phyloP scores from a whole-genome alignment of 1,139 yeast species.

The Pichiaceae sp. region DNA sequence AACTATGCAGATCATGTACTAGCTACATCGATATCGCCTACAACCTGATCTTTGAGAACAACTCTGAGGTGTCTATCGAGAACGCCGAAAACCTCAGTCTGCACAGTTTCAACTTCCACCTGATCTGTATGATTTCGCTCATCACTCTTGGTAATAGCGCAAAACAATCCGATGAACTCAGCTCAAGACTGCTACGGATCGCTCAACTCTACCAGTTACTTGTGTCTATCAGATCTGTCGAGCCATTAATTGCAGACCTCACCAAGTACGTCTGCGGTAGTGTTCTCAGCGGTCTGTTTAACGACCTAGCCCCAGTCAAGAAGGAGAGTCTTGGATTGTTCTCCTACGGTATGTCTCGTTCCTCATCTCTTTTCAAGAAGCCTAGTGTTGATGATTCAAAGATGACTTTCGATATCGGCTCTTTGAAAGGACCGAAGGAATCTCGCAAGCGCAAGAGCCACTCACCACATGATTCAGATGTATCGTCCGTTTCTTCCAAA shows the following conservation, averaged over 20 bases:
- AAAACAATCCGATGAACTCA: constrained; percentile 6
- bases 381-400: constrained; percentile 15
- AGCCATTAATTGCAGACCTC: constrained; percentile 14
- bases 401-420: constrained; percentile 13
- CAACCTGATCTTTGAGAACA: constrained; percentile 14
- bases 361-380: constrained; percentile 17
- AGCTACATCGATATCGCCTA: constrained; percentile 15
- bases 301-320: neutral
- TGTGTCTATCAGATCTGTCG: constrained; percentile 14
- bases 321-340: constrained; percentile 17
- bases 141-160: constrained; percentile 11
- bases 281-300: constrained; percentile 1
- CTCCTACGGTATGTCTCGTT: constrained; percentile 8
- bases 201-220: constrained; percentile 18
- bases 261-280: constrained; percentile 14
- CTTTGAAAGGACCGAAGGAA: constrained; percentile 8
- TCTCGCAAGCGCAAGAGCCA: constrained; percentile 12
- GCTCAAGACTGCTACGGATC: constrained; percentile 11
- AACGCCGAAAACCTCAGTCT: constrained; percentile 19
- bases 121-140: constrained; percentile 17
- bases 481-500: constrained; percentile 19
- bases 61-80: constrained; percentile 13
- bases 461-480: constrained; percentile 18
- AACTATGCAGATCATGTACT: constrained; percentile 9
- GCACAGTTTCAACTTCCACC: constrained; percentile 23